phyloP scores from a whole-genome alignment of 176 grass and related monocot species.

The Raddia distichophylla region DNA sequence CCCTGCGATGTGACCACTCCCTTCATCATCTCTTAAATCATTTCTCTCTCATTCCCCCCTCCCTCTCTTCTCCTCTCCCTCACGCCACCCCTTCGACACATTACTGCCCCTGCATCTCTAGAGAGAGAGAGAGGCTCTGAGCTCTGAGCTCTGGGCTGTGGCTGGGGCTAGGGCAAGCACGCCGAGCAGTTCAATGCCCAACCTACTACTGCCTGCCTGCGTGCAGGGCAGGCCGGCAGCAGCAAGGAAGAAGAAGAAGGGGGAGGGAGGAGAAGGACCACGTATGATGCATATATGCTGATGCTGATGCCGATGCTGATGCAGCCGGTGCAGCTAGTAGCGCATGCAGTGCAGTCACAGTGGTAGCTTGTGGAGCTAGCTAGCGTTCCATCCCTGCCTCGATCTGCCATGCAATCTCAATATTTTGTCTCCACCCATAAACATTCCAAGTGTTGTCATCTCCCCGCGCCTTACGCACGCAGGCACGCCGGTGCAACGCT shows the following conservation, averaged over 20 bases:
- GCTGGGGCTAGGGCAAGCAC: constrained; percentile 38
- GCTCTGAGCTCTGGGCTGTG: too few species aligned
- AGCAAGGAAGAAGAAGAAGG: background rate
- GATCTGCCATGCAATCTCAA: constrained; percentile 40
- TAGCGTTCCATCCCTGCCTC: too few species aligned
- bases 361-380: background rate
- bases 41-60: constrained; percentile 40
- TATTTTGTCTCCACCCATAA: constrained; percentile 69
- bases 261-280: constrained; percentile 9
- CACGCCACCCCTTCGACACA: constrained; percentile 35
- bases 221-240: constrained; percentile 11
- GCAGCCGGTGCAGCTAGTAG: too few species aligned
- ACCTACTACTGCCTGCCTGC: constrained; percentile 9
- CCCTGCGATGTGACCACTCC: constrained; percentile 57
- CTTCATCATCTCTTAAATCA: constrained; percentile 67
- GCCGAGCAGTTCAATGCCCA: constrained; percentile 45
- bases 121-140: background rate
- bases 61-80: constrained; percentile 28
- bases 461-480: constrained; percentile 17
- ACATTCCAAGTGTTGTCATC: constrained; percentile 69
- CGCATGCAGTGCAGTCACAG: background rate
- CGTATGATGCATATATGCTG: background rate
- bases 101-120: background rate
- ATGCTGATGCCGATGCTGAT: too few species aligned
- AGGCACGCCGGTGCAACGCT: background rate